Percentiles rank a stretch among this genome's conserved stretches.
phyloP scores from a whole-genome alignment of 2,329 filamentous ascomycete genomes.

The Grosmannia huntii region DNA sequence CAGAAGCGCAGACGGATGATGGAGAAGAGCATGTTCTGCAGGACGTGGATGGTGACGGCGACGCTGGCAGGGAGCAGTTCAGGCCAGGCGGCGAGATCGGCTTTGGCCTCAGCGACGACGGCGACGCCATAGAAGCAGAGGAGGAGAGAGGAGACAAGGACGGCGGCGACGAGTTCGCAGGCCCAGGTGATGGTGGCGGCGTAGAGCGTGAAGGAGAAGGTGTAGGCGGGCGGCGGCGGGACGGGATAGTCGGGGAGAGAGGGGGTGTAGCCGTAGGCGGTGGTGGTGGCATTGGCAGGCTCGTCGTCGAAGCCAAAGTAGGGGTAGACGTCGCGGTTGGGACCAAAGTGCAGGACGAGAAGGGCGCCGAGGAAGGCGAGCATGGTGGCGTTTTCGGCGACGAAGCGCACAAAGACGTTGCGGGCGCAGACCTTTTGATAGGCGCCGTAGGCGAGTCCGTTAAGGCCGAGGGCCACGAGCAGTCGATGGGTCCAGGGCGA shows the following conservation, averaged over 20 bases:
- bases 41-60: constrained; percentile 52
- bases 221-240: constrained; percentile 29
- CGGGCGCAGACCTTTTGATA: constrained; percentile 55
- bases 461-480: constrained; percentile 40
- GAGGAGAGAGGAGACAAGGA: constrained; percentile 46
- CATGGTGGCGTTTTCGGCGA: constrained; percentile 58
- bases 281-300: constrained; percentile 20
- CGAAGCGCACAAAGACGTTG: constrained; percentile 54
- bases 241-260: not conserved
- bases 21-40: constrained; percentile 62
- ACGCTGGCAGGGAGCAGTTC: constrained; percentile 54
- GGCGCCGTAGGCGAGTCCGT: constrained; percentile 44
- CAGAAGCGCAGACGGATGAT: constrained; percentile 52
- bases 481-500: constrained; percentile 43
- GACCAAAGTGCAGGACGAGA: constrained; percentile 51
- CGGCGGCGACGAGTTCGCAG: constrained; percentile 50
- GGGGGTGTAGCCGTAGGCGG: not conserved
- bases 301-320: constrained; percentile 52
- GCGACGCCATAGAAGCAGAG: constrained; percentile 46
- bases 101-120: constrained; percentile 50
- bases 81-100: constrained; percentile 53
- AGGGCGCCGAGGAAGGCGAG: constrained; percentile 54
- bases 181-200: constrained; percentile 53
- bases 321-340: constrained; percentile 55
- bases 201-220: constrained; percentile 50